Percentiles rank a stretch among this genome's conserved stretches.
Conservation (phyloP, 352 stramenopile genomes). For the Phytopythium vexans region DNA sequence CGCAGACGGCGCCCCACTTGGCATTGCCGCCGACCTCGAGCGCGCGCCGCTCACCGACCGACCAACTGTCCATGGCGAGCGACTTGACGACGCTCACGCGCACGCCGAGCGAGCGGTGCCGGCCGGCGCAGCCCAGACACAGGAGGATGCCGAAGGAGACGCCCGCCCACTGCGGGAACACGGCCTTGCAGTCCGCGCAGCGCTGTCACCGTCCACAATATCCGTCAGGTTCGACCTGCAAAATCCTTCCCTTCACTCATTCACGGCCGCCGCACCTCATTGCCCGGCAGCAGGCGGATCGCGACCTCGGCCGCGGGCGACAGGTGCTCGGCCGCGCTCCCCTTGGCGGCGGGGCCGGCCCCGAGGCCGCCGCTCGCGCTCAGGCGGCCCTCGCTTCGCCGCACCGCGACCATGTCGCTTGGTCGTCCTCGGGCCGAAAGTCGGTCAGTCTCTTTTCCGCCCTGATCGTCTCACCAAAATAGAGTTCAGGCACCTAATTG, state of each 20-base stretch:
- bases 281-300: constrained; percentile 66
- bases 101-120: constrained; percentile 79
- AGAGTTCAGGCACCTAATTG: no score
- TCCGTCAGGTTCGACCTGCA: background rate
- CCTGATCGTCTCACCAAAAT: background rate
- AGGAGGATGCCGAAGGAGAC: constrained; percentile 84
- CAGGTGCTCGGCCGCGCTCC: constrained; percentile 23
- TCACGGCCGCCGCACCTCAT: constrained; percentile 47
- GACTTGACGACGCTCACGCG: constrained; percentile 85
- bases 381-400: background rate
- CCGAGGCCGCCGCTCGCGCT: background rate
- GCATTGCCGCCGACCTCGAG: constrained; percentile 77
- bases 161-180: constrained; percentile 79
- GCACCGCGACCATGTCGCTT: no score
- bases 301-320: constrained; percentile 45
- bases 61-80: constrained; percentile 77
- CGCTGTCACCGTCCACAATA: constrained; percentile 28
- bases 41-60: constrained; percentile 35
- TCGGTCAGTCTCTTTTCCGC: background rate
- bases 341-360: background rate
- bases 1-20: constrained; percentile 78
- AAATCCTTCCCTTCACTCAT: background rate
- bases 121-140: constrained; percentile 70
- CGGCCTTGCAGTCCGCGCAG: constrained; percentile 76
- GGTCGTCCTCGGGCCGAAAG: background rate